Evolutionary conservation across 2,329 filamentous ascomycete species (phyloP), one percentile per base, ranked within the genome.

Genomic region (Ophiocordyceps camponoti-floridani): DNA sequence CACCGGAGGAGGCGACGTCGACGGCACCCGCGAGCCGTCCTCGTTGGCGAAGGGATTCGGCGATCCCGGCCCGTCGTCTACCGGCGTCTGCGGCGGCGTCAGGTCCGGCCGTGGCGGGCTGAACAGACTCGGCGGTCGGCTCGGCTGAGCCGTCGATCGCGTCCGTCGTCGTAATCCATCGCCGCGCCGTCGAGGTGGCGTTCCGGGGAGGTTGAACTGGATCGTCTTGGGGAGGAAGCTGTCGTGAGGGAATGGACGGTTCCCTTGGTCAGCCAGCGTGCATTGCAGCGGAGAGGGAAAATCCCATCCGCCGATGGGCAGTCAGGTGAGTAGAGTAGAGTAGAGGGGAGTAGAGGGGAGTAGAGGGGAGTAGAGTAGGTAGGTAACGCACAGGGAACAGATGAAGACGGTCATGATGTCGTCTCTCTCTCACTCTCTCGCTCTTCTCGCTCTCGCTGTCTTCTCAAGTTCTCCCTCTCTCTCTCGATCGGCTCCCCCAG

Each of bases 141-240:
- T 38, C n/a, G 35, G 7, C 13, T 38, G 35, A 2, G n/a, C 16
- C n/a, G 16, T 18, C 6, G 35, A 38, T 38, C 35, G 35, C 11
- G 19, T 4, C 47, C 31, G 56, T 48, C 50, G 55, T 54, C 51
- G 56, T 46, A 45, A 55, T 48, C 51, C 53, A 49, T 54, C 52
- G 57, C 58, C 58, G 51, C 54, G 58, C 48, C 56, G 57, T 49
- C 57, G 64, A 47, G 61, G 63, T 44, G 67, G 66, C 30, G 68
- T 70, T 37, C 70, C 69, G 11, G 76, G 75, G 46, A 84, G 70
- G 53, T 80, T 79, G 61, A 96, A 96, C 61, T 94, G 80, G 56
- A 94, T 72, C 38, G 89, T 96, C 61, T 94, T 88, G 31, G 89
- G 89, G 33, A 95, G 75, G 59, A 94, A 94, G 46, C 88, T 94